Evolutionary conservation across 2,329 filamentous ascomycete species (phyloP), one percentile per base, ranked within the genome.

Genomic region (Zymoseptoria ardabiliae): DNA sequence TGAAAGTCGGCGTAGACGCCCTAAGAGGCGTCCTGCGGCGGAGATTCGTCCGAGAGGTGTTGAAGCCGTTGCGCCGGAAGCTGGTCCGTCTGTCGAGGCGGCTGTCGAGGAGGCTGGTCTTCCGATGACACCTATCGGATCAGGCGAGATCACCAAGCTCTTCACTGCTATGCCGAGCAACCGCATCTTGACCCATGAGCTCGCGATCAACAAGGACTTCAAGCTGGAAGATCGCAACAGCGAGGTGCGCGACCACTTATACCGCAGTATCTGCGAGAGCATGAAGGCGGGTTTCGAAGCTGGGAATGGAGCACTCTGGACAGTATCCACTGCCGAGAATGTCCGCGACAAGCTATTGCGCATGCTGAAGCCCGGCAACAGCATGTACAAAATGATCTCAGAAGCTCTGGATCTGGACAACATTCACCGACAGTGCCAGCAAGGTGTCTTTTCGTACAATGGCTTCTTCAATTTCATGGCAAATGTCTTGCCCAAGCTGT

Each of bases 381-480:
- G 85, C 19, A 88, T 91, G 82, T 81, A 91, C 70, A 86, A 80
- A 2, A 80, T 90, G 51, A 90, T 93, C 60, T 84, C 84, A 2
- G 89, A 92, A 69, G 84, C 88, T 1, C 77, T 94, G 22, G 90
- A 93, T 65, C 83, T 85, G 1, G 86, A 90, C 48, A 79, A 88
- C 62, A 86, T 91, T 25, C 79, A 82, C 61, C 82, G 81, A 49
- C 87, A 92, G 65, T 90, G 89, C 68, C 77, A 78, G 9, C 80
- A 85, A 57, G 89, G 89, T 13, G 84, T 83, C 54, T 93, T 93
- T 71, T 92, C 89, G 0, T 92, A 92, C 65, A 86, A 89, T 65
- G 87, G 85, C 60, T 92, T 93, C 74, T 93, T 93, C 70, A 77
- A 80, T 1, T 88, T 90, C 63, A 90, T 93, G 81, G 85, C 84